Evolutionary conservation across 108 stramenopile genomes (phyloP).

Genomic region (Cyclotella distinguenda): DNA sequence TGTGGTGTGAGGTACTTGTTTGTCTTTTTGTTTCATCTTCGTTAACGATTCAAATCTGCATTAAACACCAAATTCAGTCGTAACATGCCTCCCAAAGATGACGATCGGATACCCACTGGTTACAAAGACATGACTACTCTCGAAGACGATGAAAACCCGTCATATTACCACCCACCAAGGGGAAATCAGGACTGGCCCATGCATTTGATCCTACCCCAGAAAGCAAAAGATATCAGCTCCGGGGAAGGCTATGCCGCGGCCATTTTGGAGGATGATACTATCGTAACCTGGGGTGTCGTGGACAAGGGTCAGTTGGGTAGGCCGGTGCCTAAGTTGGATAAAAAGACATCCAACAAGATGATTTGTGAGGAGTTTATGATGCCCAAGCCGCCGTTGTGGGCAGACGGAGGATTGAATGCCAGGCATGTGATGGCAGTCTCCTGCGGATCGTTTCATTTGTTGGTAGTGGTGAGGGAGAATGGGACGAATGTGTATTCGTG

Average conservation of each 20-base stretch:
- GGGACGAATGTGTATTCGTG: slow-evolving; percentile 56
- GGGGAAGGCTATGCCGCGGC: slow-evolving; percentile 61
- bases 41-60: too few relatives aligned
- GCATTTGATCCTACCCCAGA: slow-evolving; percentile 34
- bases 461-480: slow-evolving; percentile 69
- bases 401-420: slow-evolving; percentile 1
- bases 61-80: too few relatives aligned
- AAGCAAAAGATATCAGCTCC: slow-evolving; percentile 43
- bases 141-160: slow-evolving; percentile 14
- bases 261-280: slow-evolving; percentile 52
- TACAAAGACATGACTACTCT: slow-evolving; percentile 24
- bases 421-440: slow-evolving; percentile 60
- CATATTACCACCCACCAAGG: slow-evolving; percentile 12
- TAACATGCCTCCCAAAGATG: slow-evolving; percentile 34
- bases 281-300: slow-evolving; percentile 72
- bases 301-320: slow-evolving; percentile 39
- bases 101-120: slow-evolving; percentile 21
- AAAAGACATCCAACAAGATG: slow-evolving; percentile 19
- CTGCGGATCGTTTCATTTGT: slow-evolving; percentile 79
- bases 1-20: too few relatives aligned
- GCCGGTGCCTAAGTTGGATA: slow-evolving; percentile 18
- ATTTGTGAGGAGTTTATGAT: slow-evolving; percentile 56
- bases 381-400: slow-evolving; percentile 47
- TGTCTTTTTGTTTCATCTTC: too few relatives aligned
- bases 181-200: slow-evolving; percentile 35